phyloP scores from a whole-genome alignment of 495 filamentous ascomycete genomes.

The Clohesyomyces aquaticus region DNA sequence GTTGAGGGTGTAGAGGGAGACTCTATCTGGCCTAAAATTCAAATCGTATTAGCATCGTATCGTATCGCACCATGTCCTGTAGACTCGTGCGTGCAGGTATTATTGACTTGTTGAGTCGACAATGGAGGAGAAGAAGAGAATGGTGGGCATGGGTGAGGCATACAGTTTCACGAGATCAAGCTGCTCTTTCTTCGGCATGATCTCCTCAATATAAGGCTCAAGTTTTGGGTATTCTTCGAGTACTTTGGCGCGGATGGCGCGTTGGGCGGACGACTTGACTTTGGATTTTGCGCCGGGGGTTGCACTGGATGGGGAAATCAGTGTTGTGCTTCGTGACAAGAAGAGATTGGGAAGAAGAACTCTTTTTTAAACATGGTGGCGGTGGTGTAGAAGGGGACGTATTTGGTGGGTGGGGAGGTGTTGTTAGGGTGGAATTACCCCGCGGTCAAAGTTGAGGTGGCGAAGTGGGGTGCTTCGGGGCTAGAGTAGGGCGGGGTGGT shows the following conservation, averaged over 20 bases:
- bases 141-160: slow-evolving; percentile 5
- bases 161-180: slow-evolving; percentile 87
- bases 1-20: slow-evolving; percentile 82
- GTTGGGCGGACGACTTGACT: slow-evolving; percentile 95
- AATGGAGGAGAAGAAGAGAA: neutral
- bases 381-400: slow-evolving; percentile 9
- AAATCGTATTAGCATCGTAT: slow-evolving; percentile 7
- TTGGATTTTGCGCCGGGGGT: slow-evolving; percentile 82
- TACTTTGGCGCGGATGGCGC: slow-evolving; percentile 78
- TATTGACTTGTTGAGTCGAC: neutral
- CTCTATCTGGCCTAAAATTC: slow-evolving; percentile 70
- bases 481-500: too few species aligned
- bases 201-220: slow-evolving; percentile 86
- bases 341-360: slow-evolving; percentile 52
- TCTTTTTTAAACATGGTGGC: slow-evolving; percentile 89
- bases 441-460: neutral
- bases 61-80: neutral
- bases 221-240: slow-evolving; percentile 84
- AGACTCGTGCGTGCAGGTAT: neutral
- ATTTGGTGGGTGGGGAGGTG: neutral
- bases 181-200: slow-evolving; percentile 94
- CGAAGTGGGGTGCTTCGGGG: neutral
- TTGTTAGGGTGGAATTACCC: neutral
- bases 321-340: neutral
- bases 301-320: slow-evolving; percentile 57